A percentile compares a stretch with the other conserved stretches of the same genome.
These are phyloP conservation scores for Rhodotorula paludigena DNA, from an alignment of 768 basidiomycete species.

Conservation along the genomic window DNA sequence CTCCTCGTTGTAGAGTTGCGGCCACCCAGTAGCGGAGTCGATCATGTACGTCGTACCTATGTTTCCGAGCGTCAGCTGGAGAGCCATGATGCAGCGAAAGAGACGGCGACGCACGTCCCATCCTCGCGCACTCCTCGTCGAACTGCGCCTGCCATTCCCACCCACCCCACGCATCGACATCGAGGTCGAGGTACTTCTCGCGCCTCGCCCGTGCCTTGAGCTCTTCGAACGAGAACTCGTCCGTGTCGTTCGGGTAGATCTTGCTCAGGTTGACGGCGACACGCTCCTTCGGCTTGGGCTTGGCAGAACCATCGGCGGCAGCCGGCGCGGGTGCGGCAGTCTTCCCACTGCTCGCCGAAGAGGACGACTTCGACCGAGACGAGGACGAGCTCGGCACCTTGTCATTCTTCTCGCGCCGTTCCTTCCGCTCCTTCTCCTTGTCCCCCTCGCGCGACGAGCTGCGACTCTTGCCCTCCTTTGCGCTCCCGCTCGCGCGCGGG, in stretches of 20 bases:
- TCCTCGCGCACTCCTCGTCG: slow-evolving; percentile 11
- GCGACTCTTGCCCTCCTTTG: background rate
- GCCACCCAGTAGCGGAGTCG: slow-evolving; percentile 24
- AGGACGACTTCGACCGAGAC: background rate
- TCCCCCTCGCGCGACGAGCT: background rate
- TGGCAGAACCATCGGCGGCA: background rate
- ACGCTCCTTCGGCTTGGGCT: slow-evolving; percentile 21
- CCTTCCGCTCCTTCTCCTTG: background rate
- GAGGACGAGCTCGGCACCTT: background rate
- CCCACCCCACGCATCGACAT: slow-evolving; percentile 20
- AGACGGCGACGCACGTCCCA: background rate
- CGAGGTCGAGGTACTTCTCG: background rate
- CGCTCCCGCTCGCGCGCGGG: slow-evolving; percentile 36
- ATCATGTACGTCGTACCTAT: slow-evolving; percentile 14
- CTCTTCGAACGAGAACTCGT: slow-evolving; percentile 66
- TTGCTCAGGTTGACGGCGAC: slow-evolving; percentile 44
- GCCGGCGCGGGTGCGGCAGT: background rate
- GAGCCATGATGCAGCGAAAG: no score
- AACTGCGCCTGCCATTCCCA: slow-evolving; percentile 25
- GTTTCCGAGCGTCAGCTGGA: background rate
- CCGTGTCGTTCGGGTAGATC: slow-evolving; percentile 65
- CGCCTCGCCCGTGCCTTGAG: slow-evolving; percentile 53
- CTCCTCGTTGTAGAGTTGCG: slow-evolving; percentile 17
- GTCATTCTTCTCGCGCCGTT: background rate
- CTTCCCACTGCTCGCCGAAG: background rate